Base-by-base conservation (phyloP, 805 yeast genomes). In the Nakazawaea sp. region DNA sequence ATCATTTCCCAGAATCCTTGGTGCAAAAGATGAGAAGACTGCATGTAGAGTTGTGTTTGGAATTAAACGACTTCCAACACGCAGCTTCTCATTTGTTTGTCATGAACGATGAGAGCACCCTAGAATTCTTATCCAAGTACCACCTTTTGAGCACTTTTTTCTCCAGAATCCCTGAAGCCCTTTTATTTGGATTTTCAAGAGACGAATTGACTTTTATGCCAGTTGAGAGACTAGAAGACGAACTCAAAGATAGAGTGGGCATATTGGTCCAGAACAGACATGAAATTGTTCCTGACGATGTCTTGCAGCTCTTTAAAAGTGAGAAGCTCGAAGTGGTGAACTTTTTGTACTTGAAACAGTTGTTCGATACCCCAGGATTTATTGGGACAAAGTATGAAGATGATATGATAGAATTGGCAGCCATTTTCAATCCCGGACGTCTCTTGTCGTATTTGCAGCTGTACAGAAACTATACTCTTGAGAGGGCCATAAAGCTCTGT, bases 401-500 rank as follows among this genome's bases (percentile, higher is more conserved):
- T 47, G 72, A 79, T 31, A 67, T 82, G 56, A 72, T 89, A 9
- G 53, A 62, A 39, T 60, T 90, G 25, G 82, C 75, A 54, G 75
- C 88, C 0, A 70, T 72, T 42, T 85, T 66, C 51, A 77, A 81
- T 42, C 63, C 76, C 24, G 44, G 54, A 0, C 62, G 64, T 30
- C 64, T 90, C 11, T 57, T 82, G n/a, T 65, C 69, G 0, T 88
- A 78, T 53, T 59, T 90, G 41, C 71, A 70, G 46, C 64, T 62
- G 32, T 74, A 76, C 43, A 68, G 68, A 19, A 75, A 80, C 46
- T 83, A 81, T 52, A 72, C 83, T 43, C 72, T 88, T 30, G 82
- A 77, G 29, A 47, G 53, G 23, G 95, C 96, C 0, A 73, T 89
- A n/a, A 56, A 60, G 11, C 54, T 81, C 1, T 85, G 95, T 49